Conservation (phyloP, 2,329 filamentous ascomycete species). For the Zymoseptoria ardabiliae region DNA sequence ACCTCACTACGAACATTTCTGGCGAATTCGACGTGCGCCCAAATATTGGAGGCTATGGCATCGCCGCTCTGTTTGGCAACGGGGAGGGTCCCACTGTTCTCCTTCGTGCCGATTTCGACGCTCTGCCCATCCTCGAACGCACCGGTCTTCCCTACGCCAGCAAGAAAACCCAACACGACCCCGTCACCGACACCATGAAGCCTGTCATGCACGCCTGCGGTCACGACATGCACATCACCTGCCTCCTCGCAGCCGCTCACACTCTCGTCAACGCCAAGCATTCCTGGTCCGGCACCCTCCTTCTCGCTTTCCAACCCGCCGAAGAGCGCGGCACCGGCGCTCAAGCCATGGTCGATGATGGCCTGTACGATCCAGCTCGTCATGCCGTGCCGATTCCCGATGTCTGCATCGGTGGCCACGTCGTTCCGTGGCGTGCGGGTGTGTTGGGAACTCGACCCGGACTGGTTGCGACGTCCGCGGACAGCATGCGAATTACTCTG, state of each 20-base stretch:
- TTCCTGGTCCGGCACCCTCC: slow-evolving; percentile 54
- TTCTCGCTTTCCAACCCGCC: slow-evolving; percentile 60
- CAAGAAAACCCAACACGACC: slow-evolving; percentile 36
- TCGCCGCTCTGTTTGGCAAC: slow-evolving; percentile 51
- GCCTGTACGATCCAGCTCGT: slow-evolving; percentile 41
- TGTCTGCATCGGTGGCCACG: slow-evolving; percentile 50
- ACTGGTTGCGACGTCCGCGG: slow-evolving; percentile 36
- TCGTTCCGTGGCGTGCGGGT: slow-evolving; percentile 40
- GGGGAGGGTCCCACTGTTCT: slow-evolving; percentile 50
- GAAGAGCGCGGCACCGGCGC: slow-evolving; percentile 60
- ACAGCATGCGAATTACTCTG: slow-evolving; percentile 43
- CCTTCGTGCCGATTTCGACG: slow-evolving; percentile 57
- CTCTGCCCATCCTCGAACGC: slow-evolving; percentile 49
- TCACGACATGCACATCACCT: slow-evolving; percentile 58
- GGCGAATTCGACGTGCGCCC: slow-evolving; percentile 40
- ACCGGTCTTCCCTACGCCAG: slow-evolving; percentile 52
- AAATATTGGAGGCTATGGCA: slow-evolving; percentile 52
- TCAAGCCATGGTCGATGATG: slow-evolving; percentile 54
- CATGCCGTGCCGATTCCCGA: slow-evolving; percentile 48
- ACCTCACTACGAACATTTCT: slow-evolving; percentile 31
- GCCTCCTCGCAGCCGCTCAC: slow-evolving; percentile 49
- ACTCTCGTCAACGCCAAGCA: slow-evolving; percentile 40
- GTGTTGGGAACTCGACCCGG: slow-evolving; percentile 37
- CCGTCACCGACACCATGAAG: slow-evolving; percentile 40
- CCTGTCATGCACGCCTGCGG: slow-evolving; percentile 64